Conservation (phyloP, 768 basidiomycete species). For the Calocera cornea region DNA sequence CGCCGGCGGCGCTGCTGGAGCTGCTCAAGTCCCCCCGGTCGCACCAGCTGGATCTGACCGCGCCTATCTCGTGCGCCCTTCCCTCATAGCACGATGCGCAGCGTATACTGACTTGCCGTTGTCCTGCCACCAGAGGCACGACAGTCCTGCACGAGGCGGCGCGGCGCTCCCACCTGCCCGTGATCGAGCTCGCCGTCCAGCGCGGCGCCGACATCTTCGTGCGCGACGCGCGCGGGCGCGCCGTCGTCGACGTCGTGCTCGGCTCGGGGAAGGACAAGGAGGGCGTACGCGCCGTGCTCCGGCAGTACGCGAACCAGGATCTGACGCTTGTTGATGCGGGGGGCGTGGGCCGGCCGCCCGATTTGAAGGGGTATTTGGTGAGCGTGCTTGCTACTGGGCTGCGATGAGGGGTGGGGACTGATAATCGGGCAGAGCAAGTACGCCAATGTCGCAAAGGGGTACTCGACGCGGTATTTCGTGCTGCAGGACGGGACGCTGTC, state of each 20-base stretch:
- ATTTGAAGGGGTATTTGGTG: slow-evolving; percentile 53
- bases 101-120: slow-evolving; percentile 33
- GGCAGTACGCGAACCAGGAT: slow-evolving; percentile 81
- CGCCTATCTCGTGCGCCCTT: slow-evolving; percentile 41
- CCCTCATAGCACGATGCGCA: slow-evolving; percentile 53
- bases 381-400: not conserved
- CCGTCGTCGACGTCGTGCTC: slow-evolving; percentile 38
- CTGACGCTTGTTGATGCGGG: slow-evolving; percentile 43
- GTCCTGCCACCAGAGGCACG: too few species aligned
- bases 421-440: slow-evolving; percentile 53
- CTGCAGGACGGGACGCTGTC: slow-evolving; percentile 74
- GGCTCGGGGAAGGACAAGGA: slow-evolving; percentile 63
- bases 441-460: slow-evolving; percentile 81
- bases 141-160: slow-evolving; percentile 82
- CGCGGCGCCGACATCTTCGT: slow-evolving; percentile 85
- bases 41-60: not conserved
- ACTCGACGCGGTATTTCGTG: slow-evolving; percentile 84
- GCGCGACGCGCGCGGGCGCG: slow-evolving; percentile 57
- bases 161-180: slow-evolving; percentile 56
- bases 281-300: slow-evolving; percentile 62
- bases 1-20: slow-evolving; percentile 6
- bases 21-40: not conserved
- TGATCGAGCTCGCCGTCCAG: slow-evolving; percentile 72
- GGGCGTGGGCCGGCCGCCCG: slow-evolving; percentile 37
- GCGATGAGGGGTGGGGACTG: not conserved